Percentiles rank a stretch among this genome's conserved stretches.
These are phyloP conservation scores for Globisporangium solare DNA, from an alignment of 352 stramenopile genomes.

Conservation along the genomic window DNA sequence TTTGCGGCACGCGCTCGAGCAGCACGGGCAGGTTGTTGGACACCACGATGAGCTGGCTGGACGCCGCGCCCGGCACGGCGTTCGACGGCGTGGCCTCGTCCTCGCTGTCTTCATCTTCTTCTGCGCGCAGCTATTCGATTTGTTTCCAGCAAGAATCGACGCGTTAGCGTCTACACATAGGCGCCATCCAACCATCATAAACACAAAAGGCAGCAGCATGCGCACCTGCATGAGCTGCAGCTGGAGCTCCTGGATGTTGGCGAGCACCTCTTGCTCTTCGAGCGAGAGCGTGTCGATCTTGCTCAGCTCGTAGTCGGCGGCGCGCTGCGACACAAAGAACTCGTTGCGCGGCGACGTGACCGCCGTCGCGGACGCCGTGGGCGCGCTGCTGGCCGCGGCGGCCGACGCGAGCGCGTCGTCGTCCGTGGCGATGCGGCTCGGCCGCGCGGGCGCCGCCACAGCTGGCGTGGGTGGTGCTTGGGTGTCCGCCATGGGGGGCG, in stretches of 20 bases:
- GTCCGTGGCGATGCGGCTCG: constrained; percentile 15
- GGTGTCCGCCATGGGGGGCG: neutral
- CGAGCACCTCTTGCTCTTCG: constrained; percentile 85
- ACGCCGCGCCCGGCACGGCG: constrained; percentile 9
- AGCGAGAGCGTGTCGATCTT: constrained; percentile 69
- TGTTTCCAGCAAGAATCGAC: neutral
- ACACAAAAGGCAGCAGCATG: neutral
- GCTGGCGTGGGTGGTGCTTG: neutral
- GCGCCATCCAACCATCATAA: neutral
- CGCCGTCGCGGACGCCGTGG: neutral
- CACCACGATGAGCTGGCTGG: constrained; percentile 81
- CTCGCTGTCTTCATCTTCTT: constrained; percentile 60
- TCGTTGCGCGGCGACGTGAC: constrained; percentile 61
- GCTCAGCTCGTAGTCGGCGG: constrained; percentile 62
- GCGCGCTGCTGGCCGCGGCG: constrained; percentile 3
- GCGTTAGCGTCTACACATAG: no score
- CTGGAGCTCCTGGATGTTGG: constrained; percentile 88
- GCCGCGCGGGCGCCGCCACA: neutral
- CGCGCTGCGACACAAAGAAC: constrained; percentile 73
- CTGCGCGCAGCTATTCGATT: constrained; percentile 40
- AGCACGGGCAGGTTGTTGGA: constrained; percentile 84
- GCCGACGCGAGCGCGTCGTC: neutral
- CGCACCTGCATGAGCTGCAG: constrained; percentile 68
- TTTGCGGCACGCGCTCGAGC: constrained; percentile 66
- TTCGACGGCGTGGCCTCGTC: constrained; percentile 27